phyloP scores from a whole-genome alignment of 805 yeast species.

The Kuraishia cidri region DNA sequence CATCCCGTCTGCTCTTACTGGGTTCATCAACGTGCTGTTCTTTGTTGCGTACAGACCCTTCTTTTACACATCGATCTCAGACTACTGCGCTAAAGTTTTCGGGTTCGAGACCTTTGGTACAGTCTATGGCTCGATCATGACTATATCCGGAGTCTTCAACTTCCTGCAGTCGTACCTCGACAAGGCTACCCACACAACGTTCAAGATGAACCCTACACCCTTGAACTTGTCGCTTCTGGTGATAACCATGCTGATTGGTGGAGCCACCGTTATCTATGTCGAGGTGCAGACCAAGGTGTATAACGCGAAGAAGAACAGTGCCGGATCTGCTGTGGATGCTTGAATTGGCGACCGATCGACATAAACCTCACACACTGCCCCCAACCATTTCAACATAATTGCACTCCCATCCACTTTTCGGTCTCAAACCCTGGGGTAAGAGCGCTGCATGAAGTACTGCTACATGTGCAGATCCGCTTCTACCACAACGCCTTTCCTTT shows the following conservation, averaged over 20 bases:
- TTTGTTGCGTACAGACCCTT: conserved; percentile 68
- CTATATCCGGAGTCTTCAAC: conserved; percentile 42
- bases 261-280: conserved; percentile 29
- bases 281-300: conserved; percentile 11
- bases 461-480: too few species aligned
- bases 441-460: too few species aligned
- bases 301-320: conserved; percentile 5
- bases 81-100: conserved; percentile 85
- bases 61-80: conserved; percentile 88
- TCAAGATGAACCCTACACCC: conserved; percentile 48
- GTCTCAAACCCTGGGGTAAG: too few species aligned
- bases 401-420: conserved; percentile 1
- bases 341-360: too few species aligned
- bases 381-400: background rate
- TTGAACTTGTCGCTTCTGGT: conserved; percentile 29
- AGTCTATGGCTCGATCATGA: conserved; percentile 47
- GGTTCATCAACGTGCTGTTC: conserved; percentile 32
- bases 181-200: conserved; percentile 37
- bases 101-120: conserved; percentile 91
- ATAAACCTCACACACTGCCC: background rate
- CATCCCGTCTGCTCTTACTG: conserved; percentile 27
- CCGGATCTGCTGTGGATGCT: too few species aligned
- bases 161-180: conserved; percentile 39
- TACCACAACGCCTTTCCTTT: too few species aligned
- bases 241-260: conserved; percentile 34